Evolutionary conservation across 1,139 yeast species (phyloP).

Genomic region (Hemisphaericaspora subhashii): DNA sequence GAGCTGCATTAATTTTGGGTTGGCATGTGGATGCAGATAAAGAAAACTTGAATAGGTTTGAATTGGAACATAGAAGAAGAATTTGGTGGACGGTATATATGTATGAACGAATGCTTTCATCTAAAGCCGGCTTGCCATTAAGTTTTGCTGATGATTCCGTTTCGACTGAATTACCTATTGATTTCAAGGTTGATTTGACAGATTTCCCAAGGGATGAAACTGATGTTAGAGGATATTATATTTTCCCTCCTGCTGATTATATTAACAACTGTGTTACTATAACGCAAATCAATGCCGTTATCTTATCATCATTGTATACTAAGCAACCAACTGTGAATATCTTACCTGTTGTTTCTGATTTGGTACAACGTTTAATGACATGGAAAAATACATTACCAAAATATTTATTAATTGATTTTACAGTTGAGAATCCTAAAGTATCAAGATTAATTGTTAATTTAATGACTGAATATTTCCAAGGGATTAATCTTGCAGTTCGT

Average conservation of each 20-base stretch:
- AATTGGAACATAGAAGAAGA: constrained; percentile 76
- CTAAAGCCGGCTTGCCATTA: constrained; percentile 82
- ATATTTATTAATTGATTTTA: constrained; percentile 64
- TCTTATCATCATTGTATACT: constrained; percentile 70
- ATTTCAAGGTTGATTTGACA: constrained; percentile 56
- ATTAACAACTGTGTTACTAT: constrained; percentile 78
- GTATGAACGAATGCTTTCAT: constrained; percentile 83
- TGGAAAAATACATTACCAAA: constrained; percentile 73
- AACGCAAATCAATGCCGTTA: constrained; percentile 77
- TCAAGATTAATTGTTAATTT: constrained; percentile 72
- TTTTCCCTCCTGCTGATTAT: constrained; percentile 79
- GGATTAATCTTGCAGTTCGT: constrained; percentile 78
- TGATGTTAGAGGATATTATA: constrained; percentile 54
- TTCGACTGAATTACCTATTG: constrained; percentile 73
- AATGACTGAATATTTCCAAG: constrained; percentile 85
- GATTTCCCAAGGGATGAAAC: constrained; percentile 57
- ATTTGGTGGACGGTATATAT: constrained; percentile 92
- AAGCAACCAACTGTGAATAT: constrained; percentile 75
- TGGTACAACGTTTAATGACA: constrained; percentile 65
- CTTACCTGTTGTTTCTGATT: constrained; percentile 68
- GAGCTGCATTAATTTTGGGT: constrained; percentile 74
- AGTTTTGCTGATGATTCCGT: constrained; percentile 79
- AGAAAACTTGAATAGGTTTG: constrained; percentile 60
- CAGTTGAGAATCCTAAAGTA: constrained; percentile 53
- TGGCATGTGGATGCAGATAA: constrained; percentile 83